A percentile compares a stretch with the other conserved stretches of the same genome.
These are phyloP conservation scores for Amoebophrya sp. DNA, from an alignment of 169 alveolate genomes.

Conservation along the genomic window DNA sequence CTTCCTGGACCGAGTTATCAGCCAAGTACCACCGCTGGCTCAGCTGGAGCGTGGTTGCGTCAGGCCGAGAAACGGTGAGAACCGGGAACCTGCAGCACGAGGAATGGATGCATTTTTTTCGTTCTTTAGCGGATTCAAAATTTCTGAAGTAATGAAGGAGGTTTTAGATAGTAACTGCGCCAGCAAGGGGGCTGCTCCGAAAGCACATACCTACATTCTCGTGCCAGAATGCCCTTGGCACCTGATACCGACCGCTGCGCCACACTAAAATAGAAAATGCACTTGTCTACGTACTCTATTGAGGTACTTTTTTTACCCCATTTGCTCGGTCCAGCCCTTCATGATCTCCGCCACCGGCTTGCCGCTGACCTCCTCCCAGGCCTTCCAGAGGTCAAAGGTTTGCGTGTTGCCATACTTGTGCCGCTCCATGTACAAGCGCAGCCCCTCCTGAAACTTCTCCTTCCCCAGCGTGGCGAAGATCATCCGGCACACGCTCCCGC, in stretches of 20 bases:
- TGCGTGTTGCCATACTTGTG: constrained; percentile 43
- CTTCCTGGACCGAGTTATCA: neutral
- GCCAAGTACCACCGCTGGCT: neutral
- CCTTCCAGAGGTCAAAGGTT: constrained; percentile 43
- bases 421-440: constrained; percentile 39
- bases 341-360: constrained; percentile 47
- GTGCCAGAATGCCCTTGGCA: too few species aligned
- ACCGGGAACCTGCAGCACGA: neutral
- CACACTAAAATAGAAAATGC: too few species aligned
- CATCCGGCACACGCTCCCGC: constrained; percentile 63
- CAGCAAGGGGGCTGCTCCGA: too few species aligned
- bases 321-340: constrained; percentile 48
- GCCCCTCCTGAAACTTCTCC: constrained; percentile 44
- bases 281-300: too few species aligned
- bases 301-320: too few species aligned
- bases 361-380: constrained; percentile 43
- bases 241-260: too few species aligned
- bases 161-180: too few species aligned
- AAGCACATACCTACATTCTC: too few species aligned
- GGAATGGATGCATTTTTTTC: too few species aligned
- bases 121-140: too few species aligned
- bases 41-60: neutral
- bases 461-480: constrained; percentile 57
- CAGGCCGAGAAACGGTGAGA: neutral
- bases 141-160: too few species aligned